phyloP scores from a whole-genome alignment of 208 protist genomes.

The Trypanosoma vivax region DNA sequence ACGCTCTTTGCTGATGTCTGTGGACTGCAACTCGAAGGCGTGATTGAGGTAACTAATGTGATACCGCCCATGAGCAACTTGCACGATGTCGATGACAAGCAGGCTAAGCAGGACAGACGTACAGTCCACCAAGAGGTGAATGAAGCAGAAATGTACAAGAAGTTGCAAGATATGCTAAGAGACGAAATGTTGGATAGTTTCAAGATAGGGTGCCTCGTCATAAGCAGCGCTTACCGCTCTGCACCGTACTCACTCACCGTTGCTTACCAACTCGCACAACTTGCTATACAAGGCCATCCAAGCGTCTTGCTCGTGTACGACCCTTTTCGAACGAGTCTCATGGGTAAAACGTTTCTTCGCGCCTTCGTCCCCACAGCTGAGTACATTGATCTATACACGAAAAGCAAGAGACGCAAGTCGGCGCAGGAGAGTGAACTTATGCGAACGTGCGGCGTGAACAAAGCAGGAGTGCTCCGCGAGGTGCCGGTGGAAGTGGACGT shows the following conservation, averaged over 20 bases:
- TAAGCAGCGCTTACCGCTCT: conserved; percentile 42
- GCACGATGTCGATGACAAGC: conserved; percentile 19
- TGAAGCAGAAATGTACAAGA: conserved; percentile 13
- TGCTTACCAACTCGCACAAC: conserved; percentile 35
- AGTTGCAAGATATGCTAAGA: conserved; percentile 26
- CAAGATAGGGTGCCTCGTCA: conserved; percentile 50
- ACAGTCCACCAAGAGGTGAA: conserved; percentile 7
- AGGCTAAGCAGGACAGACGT: conserved; percentile 20
- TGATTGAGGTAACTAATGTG: conserved; percentile 48
- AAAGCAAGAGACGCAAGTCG: conserved; percentile 14
- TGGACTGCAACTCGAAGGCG: conserved; percentile 46
- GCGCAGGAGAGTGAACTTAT: conserved; percentile 22
- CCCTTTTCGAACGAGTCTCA: conserved; percentile 49
- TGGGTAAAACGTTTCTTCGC: conserved; percentile 52
- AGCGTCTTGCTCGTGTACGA: conserved; percentile 68
- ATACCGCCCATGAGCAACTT: conserved; percentile 14
- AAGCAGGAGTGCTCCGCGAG: conserved; percentile 50
- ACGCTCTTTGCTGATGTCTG: conserved; percentile 43
- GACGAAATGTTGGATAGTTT: conserved; percentile 56
- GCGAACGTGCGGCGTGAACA: conserved; percentile 35
- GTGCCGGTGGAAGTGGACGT: conserved; percentile 55
- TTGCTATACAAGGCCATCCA: conserved; percentile 33
- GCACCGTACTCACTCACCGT: conserved; percentile 26
- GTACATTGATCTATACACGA: conserved; percentile 44
- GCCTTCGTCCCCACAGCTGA: conserved; percentile 52